Base-by-base conservation (phyloP, 2,329 filamentous ascomycete species). In the Calonectria pseudoturangicola region DNA sequence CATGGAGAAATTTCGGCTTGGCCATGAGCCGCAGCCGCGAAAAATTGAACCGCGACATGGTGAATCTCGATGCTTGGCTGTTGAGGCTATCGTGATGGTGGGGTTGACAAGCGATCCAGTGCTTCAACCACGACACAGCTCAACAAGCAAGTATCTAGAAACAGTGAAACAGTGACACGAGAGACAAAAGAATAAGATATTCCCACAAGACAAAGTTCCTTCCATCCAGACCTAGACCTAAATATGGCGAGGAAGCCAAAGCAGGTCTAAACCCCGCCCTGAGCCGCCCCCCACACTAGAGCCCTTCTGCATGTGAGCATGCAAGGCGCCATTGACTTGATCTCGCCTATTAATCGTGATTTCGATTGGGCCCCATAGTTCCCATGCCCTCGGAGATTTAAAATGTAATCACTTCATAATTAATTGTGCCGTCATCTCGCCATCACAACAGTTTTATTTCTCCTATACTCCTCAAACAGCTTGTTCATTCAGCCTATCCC, bases 1-100 rank as follows among this genome's bases (percentile, higher is more conserved):
- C 79, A 5, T 70, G 68, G 25, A 85, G 81, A 58, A 83, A 79
- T 6, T 74, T 79, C n/a, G 82, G 82, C 69, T 82, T 83, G 58
- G 74, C 3, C 3, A 73, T 15, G 30, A 33, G 33, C 4, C 54
- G 60, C 7, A 77, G 70, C 28, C 51, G 47, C 7, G 75, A 64
- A 1, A 80, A 65, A 9, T 66, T 73, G 75, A 82, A 64, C 45
- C 70, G 68, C 13, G 51, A 51, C 79, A 80, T 81, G 68, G 18
- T 69, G 75, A 25, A 50, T 15, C 39, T 21, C 12, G 18, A 10
- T 33, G 16, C 25, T 30, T 21, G 30, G 13, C 15, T 4, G 54
- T 7, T 2, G 54, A 16, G 13, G 33, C 16, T 41, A 10, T 60
- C 33, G 54, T 25, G 21, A 27, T 41, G 33, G 18, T 62, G 58